Evolutionary conservation across 2,329 filamentous ascomycete genomes (phyloP), one percentile per base, ranked within the genome.

Genomic region (Hymenoscyphus infarciens): DNA sequence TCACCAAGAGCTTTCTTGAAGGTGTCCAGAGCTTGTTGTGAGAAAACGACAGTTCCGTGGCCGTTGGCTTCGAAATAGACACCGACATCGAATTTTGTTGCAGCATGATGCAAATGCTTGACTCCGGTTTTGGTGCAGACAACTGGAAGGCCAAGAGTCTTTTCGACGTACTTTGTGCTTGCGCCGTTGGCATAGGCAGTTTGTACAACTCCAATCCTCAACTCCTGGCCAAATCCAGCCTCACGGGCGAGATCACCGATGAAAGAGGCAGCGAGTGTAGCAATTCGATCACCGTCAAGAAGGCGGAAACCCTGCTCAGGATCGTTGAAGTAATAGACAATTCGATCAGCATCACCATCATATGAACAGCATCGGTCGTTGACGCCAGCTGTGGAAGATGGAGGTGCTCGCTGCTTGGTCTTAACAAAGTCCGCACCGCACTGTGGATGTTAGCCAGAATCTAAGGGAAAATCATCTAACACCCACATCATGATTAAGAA

Each of bases 41-140:
- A 96, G 82, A 99, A 99, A 61, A 98, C 88, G 39, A 98, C 90
- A 10, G 95, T 99, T 68, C 95, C 95, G 77, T 99, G 95, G 33
- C 95, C 95, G 75, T 99, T 99, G 68, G 95, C 95, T 80, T 99
- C 95, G 73, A 99, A 99, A 80, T 99, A 99, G 59, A 98, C 92
- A 62, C 95, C 95, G 61, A 98, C 88, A 72, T 99, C 95, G 71
- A 96, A 97, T 68, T 93, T 91, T 72, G 91, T 87, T 45, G 95
- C 95, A n/a, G 92, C 95, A 74, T 98, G 95, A 78, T 99, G 95
- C 66, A 99, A 84, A 78, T 97, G 91, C 82, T 99, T 99, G 66
- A 99, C 95, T 68, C 95, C 95, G 0, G 95, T 99, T 15, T 92
- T 88, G 1, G 95, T 98, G 82, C 91, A 97, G 63, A 96, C 88